These are phyloP conservation scores for Hawksworthiomyces lignivorus DNA, from an alignment of 2,329 filamentous ascomycete genomes.

Conservation along the genomic window DNA sequence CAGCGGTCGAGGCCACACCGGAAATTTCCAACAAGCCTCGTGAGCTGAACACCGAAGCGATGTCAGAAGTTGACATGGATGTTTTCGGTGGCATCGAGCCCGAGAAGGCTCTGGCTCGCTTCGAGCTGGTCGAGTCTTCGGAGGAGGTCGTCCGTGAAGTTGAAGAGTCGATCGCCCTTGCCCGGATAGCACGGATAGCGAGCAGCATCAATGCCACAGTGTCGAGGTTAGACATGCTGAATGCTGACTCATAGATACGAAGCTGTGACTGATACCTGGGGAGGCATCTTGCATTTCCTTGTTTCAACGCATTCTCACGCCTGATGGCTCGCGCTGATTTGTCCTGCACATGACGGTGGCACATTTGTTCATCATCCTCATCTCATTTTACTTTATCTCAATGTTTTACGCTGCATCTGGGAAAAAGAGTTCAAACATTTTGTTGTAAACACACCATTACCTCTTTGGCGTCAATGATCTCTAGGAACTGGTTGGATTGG, in stretches of 20 bases:
- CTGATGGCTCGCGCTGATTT: no score
- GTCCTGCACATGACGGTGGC: no score
- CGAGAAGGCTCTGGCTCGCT: constrained; percentile 57
- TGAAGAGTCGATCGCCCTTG: constrained; percentile 36
- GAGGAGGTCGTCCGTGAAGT: constrained; percentile 42
- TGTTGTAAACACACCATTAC: constrained; percentile 3
- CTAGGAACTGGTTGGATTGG: not conserved
- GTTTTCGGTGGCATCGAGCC: constrained; percentile 48
- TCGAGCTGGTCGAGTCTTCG: constrained; percentile 55
- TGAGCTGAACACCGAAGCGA: constrained; percentile 35
- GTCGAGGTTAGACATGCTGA: constrained; percentile 30
- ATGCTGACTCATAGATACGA: constrained; percentile 19
- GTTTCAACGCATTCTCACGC: no score
- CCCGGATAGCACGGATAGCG: constrained; percentile 42
- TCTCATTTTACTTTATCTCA: not conserved
- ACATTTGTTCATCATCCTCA: not conserved
- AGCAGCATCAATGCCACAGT: constrained; percentile 29
- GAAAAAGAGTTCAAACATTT: no score
- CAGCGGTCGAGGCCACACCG: constrained; percentile 20
- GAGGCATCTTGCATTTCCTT: no score
- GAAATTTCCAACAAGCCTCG: constrained; percentile 20
- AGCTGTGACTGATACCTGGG: no score
- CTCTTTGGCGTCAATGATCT: constrained; percentile 4
- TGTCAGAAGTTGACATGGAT: constrained; percentile 31
- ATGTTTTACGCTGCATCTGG: no score